These are phyloP conservation scores for Gloeopeniophorella convolvens DNA, from an alignment of 768 basidiomycete species.

Conservation along the genomic window DNA sequence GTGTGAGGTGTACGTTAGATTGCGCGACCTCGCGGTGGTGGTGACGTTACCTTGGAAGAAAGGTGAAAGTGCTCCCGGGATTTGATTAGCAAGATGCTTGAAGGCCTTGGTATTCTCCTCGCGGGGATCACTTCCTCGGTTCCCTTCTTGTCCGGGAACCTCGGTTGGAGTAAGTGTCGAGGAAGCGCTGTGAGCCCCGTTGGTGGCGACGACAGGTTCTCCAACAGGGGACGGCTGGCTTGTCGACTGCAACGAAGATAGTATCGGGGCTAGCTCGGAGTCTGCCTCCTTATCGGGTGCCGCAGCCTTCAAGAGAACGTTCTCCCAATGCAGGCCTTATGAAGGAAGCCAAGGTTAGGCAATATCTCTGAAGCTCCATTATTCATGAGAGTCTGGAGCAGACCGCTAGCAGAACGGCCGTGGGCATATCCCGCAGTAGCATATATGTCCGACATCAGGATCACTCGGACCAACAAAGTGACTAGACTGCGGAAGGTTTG, in stretches of 20 bases:
- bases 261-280: constrained; percentile 36
- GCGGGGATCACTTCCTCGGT: constrained; percentile 38
- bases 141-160: constrained; percentile 21
- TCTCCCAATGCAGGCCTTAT: constrained; percentile 86
- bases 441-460: constrained; percentile 83
- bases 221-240: constrained; percentile 32
- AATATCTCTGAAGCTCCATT: constrained; percentile 59
- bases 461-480: constrained; percentile 70
- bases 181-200: constrained; percentile 20
- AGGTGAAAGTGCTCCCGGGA: constrained; percentile 68
- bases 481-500: constrained; percentile 65
- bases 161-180: constrained; percentile 19
- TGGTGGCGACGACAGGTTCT: constrained; percentile 14
- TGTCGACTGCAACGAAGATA: constrained; percentile 44
- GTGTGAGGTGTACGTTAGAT: not conserved
- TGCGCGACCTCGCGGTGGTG: no score
- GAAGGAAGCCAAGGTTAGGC: constrained; percentile 66
- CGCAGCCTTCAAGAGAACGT: constrained; percentile 64
- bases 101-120: constrained; percentile 70
- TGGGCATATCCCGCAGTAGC: constrained; percentile 77
- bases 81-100: constrained; percentile 71
- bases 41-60: constrained; percentile 75
- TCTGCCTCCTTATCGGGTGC: constrained; percentile 32
- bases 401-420: constrained; percentile 63
- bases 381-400: constrained; percentile 70